Base-by-base conservation (phyloP, 352 stramenopile genomes). In the Globisporangium parvum region DNA sequence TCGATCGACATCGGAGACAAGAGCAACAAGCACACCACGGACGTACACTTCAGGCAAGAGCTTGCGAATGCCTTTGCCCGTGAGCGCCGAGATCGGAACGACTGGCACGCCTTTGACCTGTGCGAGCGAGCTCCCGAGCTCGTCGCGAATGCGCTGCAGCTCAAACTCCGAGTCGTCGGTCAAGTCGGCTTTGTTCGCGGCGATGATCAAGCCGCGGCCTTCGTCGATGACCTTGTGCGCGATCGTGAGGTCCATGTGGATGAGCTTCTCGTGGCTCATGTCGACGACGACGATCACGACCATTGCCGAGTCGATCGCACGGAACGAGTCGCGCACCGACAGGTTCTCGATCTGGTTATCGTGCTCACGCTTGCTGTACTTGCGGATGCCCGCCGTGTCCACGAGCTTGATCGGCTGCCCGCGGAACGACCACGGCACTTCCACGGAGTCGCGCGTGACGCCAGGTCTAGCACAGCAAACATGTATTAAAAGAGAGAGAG, bases 211-310 rank as follows among this genome's bases (percentile, higher is more conserved):
- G 3, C 66, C 80, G 31, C 80, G 80, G 8, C 83, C 83, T 60
- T 93, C 79, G 49, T 93, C 81, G 39, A 93, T 81, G 52, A 91
- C 81, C 11, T 75, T 77, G 50, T 89, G 77, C 3, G 83, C 83
- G 57, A 93, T 93, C 17, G 83, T 91, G 20, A 91, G 69, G 54
- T 93, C 83, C 78, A 93, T 87, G 67, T 93, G 78, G 54, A 91
- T 89, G 33, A 93, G 71, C 57, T 91, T 87, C 11, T 80, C 67
- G 56, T 89, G 66, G 51, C 77, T 91, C 73, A 93, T 87, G 59
- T 93, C 83, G 12, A 91, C 75, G 44, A 93, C 83, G 15, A 93
- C 80, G 14, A 85, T 73, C 44, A 91, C 83, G 23, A 93, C 80
- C 57, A 89, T 80, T 17, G 83, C 83, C 54, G 76, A 87, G 60